Base-by-base conservation (phyloP, 2,329 filamentous ascomycete species). In the Paracamarosporium sp. region DNA sequence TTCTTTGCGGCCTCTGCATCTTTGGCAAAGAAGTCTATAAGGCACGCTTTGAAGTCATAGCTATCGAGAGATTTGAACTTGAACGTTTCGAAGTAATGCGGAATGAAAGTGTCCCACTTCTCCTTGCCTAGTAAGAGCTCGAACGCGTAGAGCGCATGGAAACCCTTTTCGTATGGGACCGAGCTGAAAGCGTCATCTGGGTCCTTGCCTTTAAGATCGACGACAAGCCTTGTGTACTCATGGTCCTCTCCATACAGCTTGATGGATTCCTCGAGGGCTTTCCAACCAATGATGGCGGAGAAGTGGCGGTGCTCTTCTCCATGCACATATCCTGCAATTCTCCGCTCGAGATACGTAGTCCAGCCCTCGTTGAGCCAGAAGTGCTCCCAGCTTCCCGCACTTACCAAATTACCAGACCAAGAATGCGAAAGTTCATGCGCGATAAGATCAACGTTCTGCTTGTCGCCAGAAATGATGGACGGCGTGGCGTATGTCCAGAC, bases 401-500 rank as follows among this genome's bases (percentile, higher is more conserved):
- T 90, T 2, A 93, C 90, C 36, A 93, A 80, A 68, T 97, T 97
- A 25, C 93, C 94, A 59, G 91, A 95, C 93, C 93, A 97, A 68
- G 90, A 87, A 69, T 90, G 87, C 5, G 84, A 80, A 43, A 90
- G 79, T 69, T 91, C 93, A 75, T 97, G 95, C 1, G 95, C 95
- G 77, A 99, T 96, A 20, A 98, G 94, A 74, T 98, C 94, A 20
- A 98, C 87, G 66, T 98, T 98, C 72, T 97, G 90, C 62, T 81
- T 77, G 61, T 83, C 85, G 46, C 94, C 94, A 56, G 90, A 95
- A 71, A 99, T 93, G 66, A 98, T 90, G 33, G 93, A 96, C 1
- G 94, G 94, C 1, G 95, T 98, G 1, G 93, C 94, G 75, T 96
- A 98, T 0, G 95, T 98, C 79, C 91, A 97, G 52, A 97, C 88